Evolutionary conservation across 2,329 filamentous ascomycete species (phyloP), one percentile per base, ranked within the genome.

Genomic region (Phyllosticta citrichinensis): DNA sequence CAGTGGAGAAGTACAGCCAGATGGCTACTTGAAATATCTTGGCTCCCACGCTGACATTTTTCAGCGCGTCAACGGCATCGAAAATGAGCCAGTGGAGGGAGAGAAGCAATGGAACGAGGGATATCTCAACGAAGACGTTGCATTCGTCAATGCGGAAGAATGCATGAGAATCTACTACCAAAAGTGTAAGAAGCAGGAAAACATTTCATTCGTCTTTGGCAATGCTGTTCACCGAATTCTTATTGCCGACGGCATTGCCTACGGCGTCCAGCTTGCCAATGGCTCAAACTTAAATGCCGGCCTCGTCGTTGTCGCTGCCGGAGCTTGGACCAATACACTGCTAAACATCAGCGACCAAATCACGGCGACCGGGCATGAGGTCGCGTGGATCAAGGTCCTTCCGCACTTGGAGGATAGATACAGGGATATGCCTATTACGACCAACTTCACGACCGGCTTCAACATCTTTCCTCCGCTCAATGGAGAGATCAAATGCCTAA

Each of bases 281-380:
- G 80, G 79, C 1, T 72, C 72, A 4, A 75, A 70, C 8, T 64
- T 90, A 5, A 76, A 74, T 3, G 89, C 88, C 1, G 88, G 90
- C 62, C 79, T 96, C 5, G 86, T 89, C 27, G 79, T 97, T 57
- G 80, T 96, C 1, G 91, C 93, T 0, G 85, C 91, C 0, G 93
- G 93, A 12, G 91, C 93, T 5, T 97, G 93, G 92, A 89, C 89
- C 1, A 83, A 86, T 2, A 81, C 83, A 0, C 80, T 97, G 19
- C 76, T 97, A 60, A 88, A 96, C 72, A 77, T 97, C 0, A 22
- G 60, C 24, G 55, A 57, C n/a, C 60, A 62, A 35, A 35, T 62
- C 9, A 50, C 51, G 17, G 52, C 52, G 3, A 57, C 60, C 2
- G 60, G 60, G 5, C 55, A 62, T 33, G 60, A 62, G 33, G 60